Evolutionary conservation across 306 rosid species (phyloP), one percentile per base, ranked within the genome.

Genomic region (Vigna radiata): DNA sequence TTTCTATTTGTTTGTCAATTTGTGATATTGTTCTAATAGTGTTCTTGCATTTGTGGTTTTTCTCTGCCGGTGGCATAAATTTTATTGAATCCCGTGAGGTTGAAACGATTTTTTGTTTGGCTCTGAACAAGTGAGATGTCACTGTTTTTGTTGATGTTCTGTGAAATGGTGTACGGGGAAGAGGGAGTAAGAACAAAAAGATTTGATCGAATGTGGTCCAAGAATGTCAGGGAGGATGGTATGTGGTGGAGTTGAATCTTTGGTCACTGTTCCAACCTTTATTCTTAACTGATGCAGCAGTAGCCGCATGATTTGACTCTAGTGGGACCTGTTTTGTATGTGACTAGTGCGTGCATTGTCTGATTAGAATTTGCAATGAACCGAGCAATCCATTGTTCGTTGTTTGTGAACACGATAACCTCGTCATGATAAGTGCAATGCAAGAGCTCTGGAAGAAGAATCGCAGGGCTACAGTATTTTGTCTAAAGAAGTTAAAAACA

Each of bases 251-350:
- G 47, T 59, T 75, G 58, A 70, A 79, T 55, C 6, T 37, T 72
- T 82, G 46, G 70, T 77, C 58, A 72, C 77, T 58, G 66, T 70
- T 77, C 39, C 77, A 27, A 25, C 64, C 50, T 70, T 49, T 79
- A 75, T 75, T 78, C 82, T 82, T 64, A 84, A 18, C 48, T 82
- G 77, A 47, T 70, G 79, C 68, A 43, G 80, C 73, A 37, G 59
- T 75, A 50, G 75, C 66, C 68, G 70, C 68, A 29, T 82, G 80
- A 44, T 79, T 76, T 85, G 80, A 85, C 86, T 65, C 54, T 65
- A 43, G 84, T 75, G 80, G 86, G 84, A 77, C 84, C 83, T 83
- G 31, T 25, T 17, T 47, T 60, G 8, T 58, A 8, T 70, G 6
- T 70, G 8, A 48, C 55, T 72, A 54, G 70, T 64, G 39, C 43